These are phyloP conservation scores for Rhizoclosmatium globosum DNA, from an alignment of 192 early-diverging fungal genomes.

Conservation along the genomic window DNA sequence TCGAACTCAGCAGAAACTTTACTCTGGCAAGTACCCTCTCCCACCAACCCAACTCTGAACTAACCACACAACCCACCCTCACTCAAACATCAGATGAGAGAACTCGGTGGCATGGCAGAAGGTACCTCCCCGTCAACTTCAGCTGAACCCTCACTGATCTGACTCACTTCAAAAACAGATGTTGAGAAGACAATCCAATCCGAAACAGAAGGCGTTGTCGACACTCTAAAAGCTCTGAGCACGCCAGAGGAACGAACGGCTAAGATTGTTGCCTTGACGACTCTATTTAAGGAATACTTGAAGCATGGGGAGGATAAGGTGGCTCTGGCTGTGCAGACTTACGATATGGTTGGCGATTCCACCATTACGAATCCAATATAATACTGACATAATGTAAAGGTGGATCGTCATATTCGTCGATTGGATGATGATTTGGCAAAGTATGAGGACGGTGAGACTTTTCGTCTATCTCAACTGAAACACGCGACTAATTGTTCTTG, in stretches of 20 bases:
- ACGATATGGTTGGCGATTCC: conserved; percentile 92
- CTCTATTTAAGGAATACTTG: conserved; percentile 74
- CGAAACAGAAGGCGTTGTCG: conserved; percentile 78
- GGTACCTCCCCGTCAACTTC: conserved; percentile 45
- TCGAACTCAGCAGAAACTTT: conserved; percentile 78
- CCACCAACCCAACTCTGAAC: background rate
- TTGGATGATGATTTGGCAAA: conserved; percentile 91
- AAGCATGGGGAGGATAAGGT: conserved; percentile 95
- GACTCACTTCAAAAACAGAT: conserved; percentile 49
- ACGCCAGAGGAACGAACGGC: conserved; percentile 59
- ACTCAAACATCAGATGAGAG: conserved; percentile 71
- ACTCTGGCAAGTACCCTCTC: conserved; percentile 61
- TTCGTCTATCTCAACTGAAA: background rate
- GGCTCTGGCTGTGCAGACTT: conserved; percentile 89
- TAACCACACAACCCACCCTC: too few relatives aligned
- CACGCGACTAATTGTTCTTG: too few relatives aligned
- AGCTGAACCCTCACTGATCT: background rate
- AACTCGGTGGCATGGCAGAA: conserved; percentile 83
- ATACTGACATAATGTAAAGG: conserved; percentile 46
- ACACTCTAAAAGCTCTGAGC: conserved; percentile 55
- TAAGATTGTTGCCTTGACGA: conserved; percentile 61
- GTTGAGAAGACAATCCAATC: conserved; percentile 74
- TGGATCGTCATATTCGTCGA: conserved; percentile 87
- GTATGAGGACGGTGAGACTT: conserved; percentile 75
- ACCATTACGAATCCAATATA: conserved; percentile 13